A percentile compares a stretch with the other conserved stretches of the same genome.
Evolutionary conservation across 2,329 filamentous ascomycete genomes (phyloP).

Genomic region (Fusarium nanum): DNA sequence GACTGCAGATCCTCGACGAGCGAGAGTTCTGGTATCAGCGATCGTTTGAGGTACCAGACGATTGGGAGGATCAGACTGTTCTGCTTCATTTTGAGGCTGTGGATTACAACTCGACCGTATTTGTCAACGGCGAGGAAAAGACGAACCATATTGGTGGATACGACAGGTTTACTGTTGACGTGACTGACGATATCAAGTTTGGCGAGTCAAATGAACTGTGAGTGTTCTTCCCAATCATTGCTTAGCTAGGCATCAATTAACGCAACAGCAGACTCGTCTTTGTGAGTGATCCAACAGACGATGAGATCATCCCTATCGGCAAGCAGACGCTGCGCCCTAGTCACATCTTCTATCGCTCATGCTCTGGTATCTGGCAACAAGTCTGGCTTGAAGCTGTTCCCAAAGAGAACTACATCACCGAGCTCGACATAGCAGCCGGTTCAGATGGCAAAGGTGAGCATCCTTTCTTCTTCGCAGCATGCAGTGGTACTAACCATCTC

Average conservation of each 20-base stretch:
- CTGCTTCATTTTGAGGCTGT: constrained; percentile 34
- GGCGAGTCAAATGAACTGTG: constrained; percentile 27
- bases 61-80: constrained; percentile 6
- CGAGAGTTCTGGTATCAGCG: constrained; percentile 62
- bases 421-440: constrained; percentile 70
- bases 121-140: constrained; percentile 26
- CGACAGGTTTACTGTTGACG: constrained; percentile 25
- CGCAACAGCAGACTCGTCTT: constrained; percentile 55
- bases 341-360: constrained; percentile 78
- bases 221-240: accelerated
- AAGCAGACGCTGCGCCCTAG: constrained; percentile 69
- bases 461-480: accelerated
- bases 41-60: constrained; percentile 14
- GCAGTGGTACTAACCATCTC: accelerated
- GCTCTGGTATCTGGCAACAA: constrained; percentile 79
- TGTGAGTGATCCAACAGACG: constrained; percentile 75
- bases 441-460: constrained; percentile 17
- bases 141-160: constrained; percentile 31
- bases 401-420: constrained; percentile 62
- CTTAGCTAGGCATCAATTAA: neutral
- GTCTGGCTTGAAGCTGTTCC: constrained; percentile 78
- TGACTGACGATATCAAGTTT: constrained; percentile 18
- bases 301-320: constrained; percentile 70
- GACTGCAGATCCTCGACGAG: constrained; percentile 57
- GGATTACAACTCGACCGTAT: constrained; percentile 32